phyloP scores from a whole-genome alignment of 2,329 filamentous ascomycete genomes.

The Penicillium sp. region DNA sequence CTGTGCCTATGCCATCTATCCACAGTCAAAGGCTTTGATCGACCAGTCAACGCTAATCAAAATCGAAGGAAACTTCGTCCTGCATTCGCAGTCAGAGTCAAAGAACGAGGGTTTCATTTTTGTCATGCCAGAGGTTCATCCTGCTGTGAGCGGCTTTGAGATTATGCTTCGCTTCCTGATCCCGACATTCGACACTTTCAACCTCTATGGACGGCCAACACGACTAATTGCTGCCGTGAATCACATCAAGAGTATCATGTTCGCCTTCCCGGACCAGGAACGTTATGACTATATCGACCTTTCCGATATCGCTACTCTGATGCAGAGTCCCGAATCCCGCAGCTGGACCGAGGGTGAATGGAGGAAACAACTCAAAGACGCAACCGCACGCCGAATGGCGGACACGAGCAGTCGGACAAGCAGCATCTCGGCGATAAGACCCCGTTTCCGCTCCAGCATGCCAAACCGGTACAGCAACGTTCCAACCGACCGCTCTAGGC shows the following conservation, averaged over 20 bases:
- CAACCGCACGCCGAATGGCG: slow-evolving; percentile 65
- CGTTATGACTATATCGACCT: slow-evolving; percentile 91
- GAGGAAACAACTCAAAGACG: slow-evolving; percentile 85
- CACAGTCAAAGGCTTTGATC: slow-evolving; percentile 89
- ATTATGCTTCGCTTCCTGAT: slow-evolving; percentile 93
- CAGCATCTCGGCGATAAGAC: slow-evolving; percentile 63
- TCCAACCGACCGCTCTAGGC: slow-evolving; percentile 36
- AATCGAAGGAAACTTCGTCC: slow-evolving; percentile 86
- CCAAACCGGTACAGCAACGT: slow-evolving; percentile 41
- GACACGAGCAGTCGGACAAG: slow-evolving; percentile 48
- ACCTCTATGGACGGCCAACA: slow-evolving; percentile 85
- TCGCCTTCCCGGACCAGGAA: slow-evolving; percentile 89
- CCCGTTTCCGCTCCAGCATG: slow-evolving; percentile 43
- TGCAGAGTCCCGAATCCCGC: slow-evolving; percentile 76
- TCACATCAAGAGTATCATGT: slow-evolving; percentile 92
- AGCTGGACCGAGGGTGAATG: slow-evolving; percentile 86
- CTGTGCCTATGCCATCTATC: slow-evolving; percentile 93
- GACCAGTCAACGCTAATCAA: slow-evolving; percentile 94
- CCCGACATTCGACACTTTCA: slow-evolving; percentile 91
- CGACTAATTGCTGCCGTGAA: slow-evolving; percentile 85
- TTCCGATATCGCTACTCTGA: slow-evolving; percentile 79
- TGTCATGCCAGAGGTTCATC: slow-evolving; percentile 92
- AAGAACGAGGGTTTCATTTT: slow-evolving; percentile 94
- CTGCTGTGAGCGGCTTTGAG: slow-evolving; percentile 92
- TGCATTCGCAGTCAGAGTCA: slow-evolving; percentile 78